These are phyloP conservation scores for Sporobolomyces phaffii DNA, from an alignment of 768 basidiomycete species.

Conservation along the genomic window DNA sequence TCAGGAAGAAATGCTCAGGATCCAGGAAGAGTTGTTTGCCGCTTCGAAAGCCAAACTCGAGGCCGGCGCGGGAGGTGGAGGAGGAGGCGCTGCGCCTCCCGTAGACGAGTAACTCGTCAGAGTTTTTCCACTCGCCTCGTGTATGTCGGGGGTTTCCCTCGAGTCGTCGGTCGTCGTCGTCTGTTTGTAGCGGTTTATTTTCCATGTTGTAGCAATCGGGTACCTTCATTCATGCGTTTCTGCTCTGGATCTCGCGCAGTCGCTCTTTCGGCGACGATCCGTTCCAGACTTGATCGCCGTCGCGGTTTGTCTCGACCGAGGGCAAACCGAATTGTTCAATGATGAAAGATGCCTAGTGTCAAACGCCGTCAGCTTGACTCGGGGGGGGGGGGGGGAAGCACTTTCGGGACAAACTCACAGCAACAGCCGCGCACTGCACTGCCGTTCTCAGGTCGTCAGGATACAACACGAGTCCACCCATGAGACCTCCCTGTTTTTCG, in stretches of 20 bases:
- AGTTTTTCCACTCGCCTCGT: no score
- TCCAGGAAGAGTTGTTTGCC: constrained; percentile 91
- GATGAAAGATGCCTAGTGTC: constrained; percentile 58
- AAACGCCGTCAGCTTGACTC: not conserved
- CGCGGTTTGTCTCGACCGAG: constrained; percentile 25
- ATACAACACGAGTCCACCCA: constrained; percentile 35
- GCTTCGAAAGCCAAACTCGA: constrained; percentile 59
- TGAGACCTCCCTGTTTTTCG: constrained; percentile 38
- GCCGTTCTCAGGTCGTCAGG: constrained; percentile 50
- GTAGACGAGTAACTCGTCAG: not conserved
- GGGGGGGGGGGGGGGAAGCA: no score
- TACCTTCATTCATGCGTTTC: no score
- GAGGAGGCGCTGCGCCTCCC: not conserved
- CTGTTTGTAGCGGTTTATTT: not conserved
- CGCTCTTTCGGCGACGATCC: constrained; percentile 54
- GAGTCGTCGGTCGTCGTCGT: no score
- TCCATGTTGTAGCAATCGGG: no score
- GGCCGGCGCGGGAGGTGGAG: constrained; percentile 36
- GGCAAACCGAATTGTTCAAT: constrained; percentile 81
- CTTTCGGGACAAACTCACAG: constrained; percentile 41
- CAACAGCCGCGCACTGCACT: constrained; percentile 65
- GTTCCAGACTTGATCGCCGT: constrained; percentile 57
- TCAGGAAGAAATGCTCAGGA: constrained; percentile 76
- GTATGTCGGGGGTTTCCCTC: no score
- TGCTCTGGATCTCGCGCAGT: constrained; percentile 19